These are phyloP conservation scores for Penicillium paxilli DNA, from an alignment of 495 filamentous ascomycete species.

Conservation along the genomic window DNA sequence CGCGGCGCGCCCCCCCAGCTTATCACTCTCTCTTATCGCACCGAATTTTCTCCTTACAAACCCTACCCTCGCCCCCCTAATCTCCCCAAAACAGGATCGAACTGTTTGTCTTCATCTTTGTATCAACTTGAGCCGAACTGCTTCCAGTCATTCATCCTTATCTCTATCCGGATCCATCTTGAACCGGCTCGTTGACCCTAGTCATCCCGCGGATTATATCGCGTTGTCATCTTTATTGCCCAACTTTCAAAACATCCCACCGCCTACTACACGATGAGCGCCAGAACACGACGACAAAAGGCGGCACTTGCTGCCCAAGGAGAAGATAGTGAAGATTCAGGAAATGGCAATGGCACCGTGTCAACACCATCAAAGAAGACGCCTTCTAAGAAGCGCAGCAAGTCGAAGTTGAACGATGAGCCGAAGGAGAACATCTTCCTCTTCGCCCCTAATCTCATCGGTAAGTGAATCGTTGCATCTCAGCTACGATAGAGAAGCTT, in stretches of 20 bases:
- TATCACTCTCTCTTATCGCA: constrained; percentile 13
- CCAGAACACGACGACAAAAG: constrained; percentile 45
- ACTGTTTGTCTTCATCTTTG: constrained; percentile 1
- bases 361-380: constrained; percentile 26
- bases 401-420: constrained; percentile 29
- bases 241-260: neutral
- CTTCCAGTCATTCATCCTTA: constrained; percentile 11
- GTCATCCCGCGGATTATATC: neutral
- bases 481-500: neutral
- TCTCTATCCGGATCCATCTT: neutral
- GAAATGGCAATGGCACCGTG: constrained; percentile 30
- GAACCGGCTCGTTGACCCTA: neutral
- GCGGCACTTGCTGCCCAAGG: constrained; percentile 35
- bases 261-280: constrained; percentile 33
- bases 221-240: constrained; percentile 7
- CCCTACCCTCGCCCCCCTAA: constrained; percentile 4
- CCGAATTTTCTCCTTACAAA: constrained; percentile 9
- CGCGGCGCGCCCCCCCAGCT: constrained; percentile 6
- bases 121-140: neutral
- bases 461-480: constrained; percentile 47
- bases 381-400: constrained; percentile 25
- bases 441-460: constrained; percentile 94
- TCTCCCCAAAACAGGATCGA: neutral
- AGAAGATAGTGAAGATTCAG: constrained; percentile 36
- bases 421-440: constrained; percentile 85